These are phyloP conservation scores for Camellia oleifera DNA, from an alignment of 179 eudicot species.

Conservation along the genomic window DNA sequence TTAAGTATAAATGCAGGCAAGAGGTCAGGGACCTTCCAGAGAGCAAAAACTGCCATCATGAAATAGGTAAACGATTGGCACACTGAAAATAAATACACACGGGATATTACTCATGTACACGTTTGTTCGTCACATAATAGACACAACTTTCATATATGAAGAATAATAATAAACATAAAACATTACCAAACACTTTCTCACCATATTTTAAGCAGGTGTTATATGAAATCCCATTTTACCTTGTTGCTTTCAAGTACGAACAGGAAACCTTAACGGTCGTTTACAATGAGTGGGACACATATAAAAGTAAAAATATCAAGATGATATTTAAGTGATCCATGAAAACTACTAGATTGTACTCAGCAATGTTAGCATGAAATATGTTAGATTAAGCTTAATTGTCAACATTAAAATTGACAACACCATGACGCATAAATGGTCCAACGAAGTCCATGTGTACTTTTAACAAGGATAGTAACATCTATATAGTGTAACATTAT, in stretches of 20 bases:
- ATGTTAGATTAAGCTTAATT: no score
- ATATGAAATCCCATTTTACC: no score
- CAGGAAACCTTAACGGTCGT: no score
- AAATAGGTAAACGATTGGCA: constrained; percentile 1
- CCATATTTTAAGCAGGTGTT: no score
- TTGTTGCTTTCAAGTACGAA: no score
- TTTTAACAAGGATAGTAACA: background rate
- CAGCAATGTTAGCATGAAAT: background rate
- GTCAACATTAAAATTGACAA: background rate
- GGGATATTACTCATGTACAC: background rate
- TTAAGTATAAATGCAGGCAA: constrained; percentile 78
- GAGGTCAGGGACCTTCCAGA: constrained; percentile 88
- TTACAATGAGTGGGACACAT: no score
- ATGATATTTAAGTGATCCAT: no score
- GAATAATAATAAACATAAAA: no score
- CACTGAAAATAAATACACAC: background rate
- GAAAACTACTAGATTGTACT: no score
- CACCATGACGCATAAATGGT: background rate
- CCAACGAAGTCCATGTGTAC: background rate
- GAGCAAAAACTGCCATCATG: constrained; percentile 70
- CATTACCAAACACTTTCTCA: no score
- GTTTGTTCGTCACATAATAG: background rate
- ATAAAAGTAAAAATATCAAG: no score
- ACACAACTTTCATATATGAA: background rate
- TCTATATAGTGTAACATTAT: background rate